Evolutionary conservation across 2,329 filamentous ascomycete species (phyloP).

Genomic region (Magnaporthales sp.): DNA sequence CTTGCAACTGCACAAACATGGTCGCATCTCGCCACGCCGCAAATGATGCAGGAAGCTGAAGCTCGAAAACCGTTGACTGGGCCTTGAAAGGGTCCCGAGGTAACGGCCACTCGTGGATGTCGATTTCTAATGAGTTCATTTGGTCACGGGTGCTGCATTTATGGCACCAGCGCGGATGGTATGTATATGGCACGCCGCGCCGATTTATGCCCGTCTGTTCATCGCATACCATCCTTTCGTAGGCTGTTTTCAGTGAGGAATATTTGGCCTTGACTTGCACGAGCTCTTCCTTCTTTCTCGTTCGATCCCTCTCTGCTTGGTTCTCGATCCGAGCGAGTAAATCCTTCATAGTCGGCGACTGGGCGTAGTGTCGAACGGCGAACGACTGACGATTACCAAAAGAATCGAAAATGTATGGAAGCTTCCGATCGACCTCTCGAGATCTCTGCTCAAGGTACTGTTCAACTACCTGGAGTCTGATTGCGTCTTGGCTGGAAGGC

Average conservation of each 20-base stretch:
- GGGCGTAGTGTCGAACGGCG: slow-evolving; percentile 35
- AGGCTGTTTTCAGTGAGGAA: slow-evolving; percentile 14
- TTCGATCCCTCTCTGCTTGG: slow-evolving; percentile 20
- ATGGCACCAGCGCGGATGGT: slow-evolving; percentile 16
- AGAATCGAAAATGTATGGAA: slow-evolving; percentile 24
- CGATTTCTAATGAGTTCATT: slow-evolving; percentile 32
- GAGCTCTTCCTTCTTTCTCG: slow-evolving; percentile 25
- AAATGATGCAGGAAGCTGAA: slow-evolving; percentile 31
- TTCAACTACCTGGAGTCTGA: slow-evolving; percentile 35
- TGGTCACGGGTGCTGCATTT: slow-evolving; percentile 22
- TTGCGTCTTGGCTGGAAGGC: slow-evolving; percentile 31
- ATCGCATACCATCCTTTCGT: slow-evolving; percentile 6
- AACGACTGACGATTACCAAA: slow-evolving; percentile 30
- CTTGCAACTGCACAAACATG: slow-evolving; percentile 27
- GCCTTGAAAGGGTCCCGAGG: slow-evolving; percentile 20
- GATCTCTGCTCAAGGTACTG: slow-evolving; percentile 31
- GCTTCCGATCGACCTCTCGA: slow-evolving; percentile 7
- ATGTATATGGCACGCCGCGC: not conserved
- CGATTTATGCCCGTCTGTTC: not conserved
- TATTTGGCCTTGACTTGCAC: slow-evolving; percentile 18
- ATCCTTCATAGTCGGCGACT: slow-evolving; percentile 29
- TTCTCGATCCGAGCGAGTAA: slow-evolving; percentile 27
- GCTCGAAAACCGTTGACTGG: slow-evolving; percentile 44
- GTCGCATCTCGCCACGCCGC: slow-evolving; percentile 40
- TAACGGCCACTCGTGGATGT: slow-evolving; percentile 48